Evolutionary conservation across 805 yeast genomes (phyloP).

Genomic region (Nakazawaea ambrosiae): DNA sequence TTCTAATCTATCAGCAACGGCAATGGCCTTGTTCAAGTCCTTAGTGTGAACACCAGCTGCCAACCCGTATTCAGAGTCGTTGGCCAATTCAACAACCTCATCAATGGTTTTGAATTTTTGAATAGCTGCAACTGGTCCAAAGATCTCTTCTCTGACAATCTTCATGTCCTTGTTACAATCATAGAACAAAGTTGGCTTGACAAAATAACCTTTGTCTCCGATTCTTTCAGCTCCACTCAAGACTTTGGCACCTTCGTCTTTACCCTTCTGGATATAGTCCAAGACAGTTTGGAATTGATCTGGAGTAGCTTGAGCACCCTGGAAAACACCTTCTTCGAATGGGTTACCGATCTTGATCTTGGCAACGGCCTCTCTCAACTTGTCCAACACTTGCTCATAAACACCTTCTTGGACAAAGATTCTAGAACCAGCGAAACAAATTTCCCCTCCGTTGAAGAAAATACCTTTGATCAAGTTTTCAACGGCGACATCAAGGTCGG

Average conservation of each 20-base stretch:
- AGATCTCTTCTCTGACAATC: slow-evolving; percentile 68
- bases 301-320: slow-evolving; percentile 75
- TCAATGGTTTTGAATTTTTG: slow-evolving; percentile 62
- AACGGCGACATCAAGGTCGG: slow-evolving; percentile 43
- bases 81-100: slow-evolving; percentile 60
- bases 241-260: slow-evolving; percentile 58
- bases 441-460: slow-evolving; percentile 77
- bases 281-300: slow-evolving; percentile 64
- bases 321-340: slow-evolving; percentile 57
- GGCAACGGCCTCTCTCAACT: slow-evolving; percentile 53
- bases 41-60: slow-evolving; percentile 78
- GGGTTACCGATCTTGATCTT: slow-evolving; percentile 67
- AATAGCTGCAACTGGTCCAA: slow-evolving; percentile 73
- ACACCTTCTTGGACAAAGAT: slow-evolving; percentile 66
- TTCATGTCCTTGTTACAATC: slow-evolving; percentile 57
- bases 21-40: slow-evolving; percentile 52
- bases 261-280: slow-evolving; percentile 60
- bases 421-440: slow-evolving; percentile 80
- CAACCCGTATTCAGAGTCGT: slow-evolving; percentile 67
- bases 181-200: slow-evolving; percentile 68
- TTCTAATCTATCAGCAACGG: slow-evolving; percentile 55
- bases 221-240: slow-evolving; percentile 66
- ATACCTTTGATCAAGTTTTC: slow-evolving; percentile 57
- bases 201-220: slow-evolving; percentile 62
- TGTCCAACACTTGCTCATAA: slow-evolving; percentile 53